Conservation (phyloP, 2,329 filamentous ascomycete genomes). For the Pseudogymnoascus sp. region DNA sequence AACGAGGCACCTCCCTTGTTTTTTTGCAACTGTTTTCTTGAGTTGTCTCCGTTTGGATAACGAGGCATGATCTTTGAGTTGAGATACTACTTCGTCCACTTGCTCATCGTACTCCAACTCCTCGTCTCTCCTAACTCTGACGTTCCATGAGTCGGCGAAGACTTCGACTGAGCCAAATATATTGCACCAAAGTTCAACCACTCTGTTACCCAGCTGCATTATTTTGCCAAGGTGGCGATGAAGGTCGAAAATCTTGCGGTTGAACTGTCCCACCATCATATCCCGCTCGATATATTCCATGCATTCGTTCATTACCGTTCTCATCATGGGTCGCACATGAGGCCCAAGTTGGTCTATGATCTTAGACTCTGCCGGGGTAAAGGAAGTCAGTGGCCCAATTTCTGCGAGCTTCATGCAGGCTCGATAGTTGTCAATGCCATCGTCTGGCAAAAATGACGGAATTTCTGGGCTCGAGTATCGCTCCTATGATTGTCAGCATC, state of each 20-base stretch:
- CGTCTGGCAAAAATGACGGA: neutral
- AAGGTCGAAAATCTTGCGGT: neutral
- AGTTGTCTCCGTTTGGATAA: neutral
- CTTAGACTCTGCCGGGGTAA: neutral
- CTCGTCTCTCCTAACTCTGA: constrained; percentile 12
- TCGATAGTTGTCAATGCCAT: constrained; percentile 1
- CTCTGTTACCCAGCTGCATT: neutral
- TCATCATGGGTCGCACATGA: neutral
- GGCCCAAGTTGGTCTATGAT: neutral
- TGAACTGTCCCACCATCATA: neutral
- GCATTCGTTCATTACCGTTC: neutral
- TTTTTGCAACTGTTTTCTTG: constrained; percentile 14
- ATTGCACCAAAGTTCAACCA: neutral
- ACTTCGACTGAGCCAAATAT: neutral
- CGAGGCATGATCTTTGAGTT: constrained; percentile 16
- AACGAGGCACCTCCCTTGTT: constrained; percentile 9
- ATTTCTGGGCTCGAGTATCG: constrained; percentile 1
- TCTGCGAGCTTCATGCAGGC: neutral
- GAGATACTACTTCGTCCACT: constrained; percentile 14
- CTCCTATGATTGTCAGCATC: neutral
- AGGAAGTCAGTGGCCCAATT: neutral
- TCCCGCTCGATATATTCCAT: neutral
- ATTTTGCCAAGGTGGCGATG: constrained; percentile 1
- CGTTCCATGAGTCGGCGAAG: constrained; percentile 6
- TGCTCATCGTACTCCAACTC: constrained; percentile 13